Conservation (phyloP, 495 filamentous ascomycete genomes). For the Neurospora sp. region DNA sequence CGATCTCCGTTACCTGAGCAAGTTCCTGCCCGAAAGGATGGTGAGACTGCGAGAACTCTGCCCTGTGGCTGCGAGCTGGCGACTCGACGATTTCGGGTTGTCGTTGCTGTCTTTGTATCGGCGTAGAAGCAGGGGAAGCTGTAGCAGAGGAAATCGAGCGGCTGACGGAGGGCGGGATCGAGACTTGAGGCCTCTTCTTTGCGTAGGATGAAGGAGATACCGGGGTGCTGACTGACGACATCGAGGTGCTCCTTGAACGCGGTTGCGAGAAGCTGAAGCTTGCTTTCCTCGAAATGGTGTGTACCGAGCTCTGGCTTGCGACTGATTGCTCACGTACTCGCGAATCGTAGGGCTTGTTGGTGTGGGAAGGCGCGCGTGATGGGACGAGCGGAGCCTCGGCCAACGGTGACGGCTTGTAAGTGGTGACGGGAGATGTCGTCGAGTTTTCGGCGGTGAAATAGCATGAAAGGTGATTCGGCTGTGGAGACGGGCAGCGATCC, state of each 20-base stretch:
- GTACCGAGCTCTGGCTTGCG: slow-evolving; percentile 37
- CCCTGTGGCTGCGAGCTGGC: slow-evolving; percentile 12
- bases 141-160: slow-evolving; percentile 10
- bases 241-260: slow-evolving; percentile 34
- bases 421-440: slow-evolving; percentile 24
- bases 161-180: slow-evolving; percentile 12
- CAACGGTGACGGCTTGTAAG: not conserved
- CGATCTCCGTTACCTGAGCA: slow-evolving; percentile 67
- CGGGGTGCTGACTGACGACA: slow-evolving; percentile 18
- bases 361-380: slow-evolving; percentile 69
- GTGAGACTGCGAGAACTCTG: slow-evolving; percentile 22
- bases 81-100: slow-evolving; percentile 4
- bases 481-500: slow-evolving; percentile 46
- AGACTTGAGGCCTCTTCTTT: slow-evolving; percentile 25
- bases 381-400: slow-evolving; percentile 56
- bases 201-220: slow-evolving; percentile 23
- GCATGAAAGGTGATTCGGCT: slow-evolving; percentile 67
- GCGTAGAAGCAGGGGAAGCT: slow-evolving; percentile 7
- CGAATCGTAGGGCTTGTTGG: slow-evolving; percentile 54
- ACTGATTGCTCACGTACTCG: slow-evolving; percentile 55
- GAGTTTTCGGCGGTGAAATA: slow-evolving; percentile 58
- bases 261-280: slow-evolving; percentile 39
- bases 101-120: not conserved
- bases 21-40: slow-evolving; percentile 65
- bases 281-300: slow-evolving; percentile 33